Base-by-base conservation (phyloP, 1,139 yeast species). In the Taphrina flavorubra region DNA sequence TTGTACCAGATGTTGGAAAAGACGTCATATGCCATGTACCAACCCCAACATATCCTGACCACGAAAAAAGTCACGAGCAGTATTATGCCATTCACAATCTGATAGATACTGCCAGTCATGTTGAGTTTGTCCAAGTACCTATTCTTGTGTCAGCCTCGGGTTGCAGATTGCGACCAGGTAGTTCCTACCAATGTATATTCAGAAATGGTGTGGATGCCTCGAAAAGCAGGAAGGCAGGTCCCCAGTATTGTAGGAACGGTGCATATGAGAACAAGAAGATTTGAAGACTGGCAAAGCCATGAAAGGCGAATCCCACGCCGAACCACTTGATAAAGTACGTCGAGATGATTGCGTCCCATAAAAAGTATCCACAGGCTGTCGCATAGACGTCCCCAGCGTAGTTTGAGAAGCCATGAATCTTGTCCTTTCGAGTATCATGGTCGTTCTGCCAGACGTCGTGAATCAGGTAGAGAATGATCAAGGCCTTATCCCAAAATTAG, bases 151-250 rank as follows among this genome's bases (percentile, higher is more conserved):
- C 42, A 1, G 94, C 90, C 76, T 90, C 88, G 18, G 11, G 1
- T 8, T 13, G 8, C 18, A 16, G n/a, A 16, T n/a, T 14, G 18
- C 18, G 8, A 13, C 18, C 16, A 6, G 18, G 18, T 25, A 44
- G 97, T 97, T 92, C 62, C 1, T 20, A 58, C 67, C 67, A 63
- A 79, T 96, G 89, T 72, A 92, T 78, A 79, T 94, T 92, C 70
- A 94, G 87, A 77, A 92, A 92, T 13, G 99, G 98, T 8, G 97
- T 94, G 25, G 97, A 90, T 70, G 89, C 82, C 79, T 94, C 99
- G 79, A 94, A 94, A 71, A 91, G 75, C 74, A 94, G 82, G 78
- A 94, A 94, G 10, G 87, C 85, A 0, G 97, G 95, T 18, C 91
- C 86, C 82, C 91, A 92, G 75, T 90, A 90, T 76, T 87, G 83